Evolutionary conservation across 192 early-diverging fungal species (phyloP), one percentile per base, ranked within the genome.

Genomic region (Backusella mclennaniae): DNA sequence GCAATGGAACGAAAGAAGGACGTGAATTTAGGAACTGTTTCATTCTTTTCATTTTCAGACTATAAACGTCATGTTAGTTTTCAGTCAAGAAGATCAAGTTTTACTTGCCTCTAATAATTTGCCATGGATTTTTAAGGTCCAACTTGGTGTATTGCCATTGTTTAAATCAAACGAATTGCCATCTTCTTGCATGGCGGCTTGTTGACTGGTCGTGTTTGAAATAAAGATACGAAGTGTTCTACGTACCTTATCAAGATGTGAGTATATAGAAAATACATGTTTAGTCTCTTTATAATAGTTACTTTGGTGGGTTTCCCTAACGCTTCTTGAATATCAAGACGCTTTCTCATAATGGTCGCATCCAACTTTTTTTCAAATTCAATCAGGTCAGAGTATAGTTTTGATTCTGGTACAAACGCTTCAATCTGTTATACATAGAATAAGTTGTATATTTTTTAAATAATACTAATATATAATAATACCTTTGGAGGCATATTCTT

Each of bases 111-210:
- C 96, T 6, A 98, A 84, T 72, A 99, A 82, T 67, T 95, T 85
- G 26, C 97, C 97, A 74, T 97, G 93, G 11, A 99, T 88, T 68
- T 90, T 90, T 70, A 99, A 85, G 12, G 96, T 97, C 97, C 97
- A 99, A 35, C 90, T 90, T 6, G 96, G 96, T 67, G 89, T 84
- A 35, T 80, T 83, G 69, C 73, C 82, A 29, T 68, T 79, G 70
- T 79, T 87, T 39, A 81, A 85, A 72, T 87, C 89, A 71, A 87
- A 52, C 69, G 76, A 78, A 35, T 82, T 73, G 29, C 83, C 83
- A 36, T 80, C 80, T 2, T 89, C 86, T 17, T 74, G 80, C 23
- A 85, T 79, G 29, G 70, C 66, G 2, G 66, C n/a, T 81, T 98
- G 96, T 81, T 97, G 93, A 1, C 90, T 82, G n/a, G 96, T 87